A percentile compares a stretch with the other conserved stretches of the same genome.
phyloP scores from a whole-genome alignment of 768 basidiomycete genomes.

The Tulasnella sp. region DNA sequence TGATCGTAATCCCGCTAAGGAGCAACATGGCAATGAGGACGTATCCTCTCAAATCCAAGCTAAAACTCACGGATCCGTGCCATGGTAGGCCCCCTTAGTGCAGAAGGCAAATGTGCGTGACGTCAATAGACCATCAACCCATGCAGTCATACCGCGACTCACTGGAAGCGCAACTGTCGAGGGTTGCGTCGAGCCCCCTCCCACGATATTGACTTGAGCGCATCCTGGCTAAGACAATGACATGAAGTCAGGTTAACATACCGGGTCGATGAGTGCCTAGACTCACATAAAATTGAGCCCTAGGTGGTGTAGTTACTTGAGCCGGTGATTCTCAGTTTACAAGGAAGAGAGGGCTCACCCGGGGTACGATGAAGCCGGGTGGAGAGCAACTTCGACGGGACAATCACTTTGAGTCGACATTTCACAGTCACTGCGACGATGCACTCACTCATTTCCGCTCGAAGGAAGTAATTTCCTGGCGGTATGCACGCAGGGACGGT shows the following conservation, averaged over 20 bases:
- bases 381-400: conserved; percentile 2
- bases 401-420: not conserved
- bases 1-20: conserved; percentile 8
- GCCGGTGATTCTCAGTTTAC: not conserved
- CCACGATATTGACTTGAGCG: conserved; percentile 29
- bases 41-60: not conserved
- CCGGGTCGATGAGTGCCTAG: not conserved
- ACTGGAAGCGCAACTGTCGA: conserved; percentile 16
- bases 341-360: not conserved
- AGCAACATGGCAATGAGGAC: not conserved
- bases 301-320: not conserved
- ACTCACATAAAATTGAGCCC: conserved; percentile 48
- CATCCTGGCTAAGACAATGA: conserved; percentile 25
- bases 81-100: not conserved
- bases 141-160: not conserved
- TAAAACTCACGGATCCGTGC: not conserved
- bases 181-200: conserved; percentile 24
- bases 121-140: not conserved
- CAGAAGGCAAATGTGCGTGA: not conserved
- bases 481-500: conserved; percentile 36
- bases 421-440: not conserved
- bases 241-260: not conserved
- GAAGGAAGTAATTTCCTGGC: conserved; percentile 37
- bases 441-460: conserved; percentile 30
- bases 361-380: conserved; percentile 5